Evolutionary conservation across 768 basidiomycete species (phyloP), one percentile per base, ranked within the genome.

Genomic region (Boletus speciosus): DNA sequence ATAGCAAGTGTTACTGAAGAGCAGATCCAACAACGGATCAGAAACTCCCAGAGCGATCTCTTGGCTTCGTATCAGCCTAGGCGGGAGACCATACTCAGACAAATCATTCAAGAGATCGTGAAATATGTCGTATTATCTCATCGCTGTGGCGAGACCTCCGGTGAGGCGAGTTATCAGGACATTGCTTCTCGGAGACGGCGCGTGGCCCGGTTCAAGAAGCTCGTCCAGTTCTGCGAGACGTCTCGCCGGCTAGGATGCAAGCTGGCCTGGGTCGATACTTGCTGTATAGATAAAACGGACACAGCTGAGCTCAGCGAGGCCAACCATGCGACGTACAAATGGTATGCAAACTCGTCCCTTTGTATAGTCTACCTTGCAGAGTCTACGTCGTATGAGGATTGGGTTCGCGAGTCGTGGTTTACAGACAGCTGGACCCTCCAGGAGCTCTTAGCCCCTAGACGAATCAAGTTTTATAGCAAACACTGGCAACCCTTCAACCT

Each of bases 91-190:
- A 15, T 44, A 6, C 36, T 56, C 44, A 47, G 31, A 34, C 34
- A 52, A 15, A 51, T 60, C 37, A 54, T 54, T 25, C 57, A 47
- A 42, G 48, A 51, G 11, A 37, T 49, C 5, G 38, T 59, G 3
- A 6, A 32, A 42, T 54, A 61, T 16, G 60, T 8, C 23, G 35
- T 58, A 12, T 27, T 62, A 25, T 61, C 60, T 23, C 60, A 61
- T 40, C 51, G 38, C 9, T 48, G 55, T 45, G 42, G 46, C 10
- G 29, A 29, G 29, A 29, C 8, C 8, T 7, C 29, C 29, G 1
- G 51, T 23, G 60, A 61, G 35, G 55, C 52, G 34, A 42, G 25
- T 4, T 58, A 32, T 34, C 47, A 40, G 9, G 51, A 55, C 14
- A 6, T 49, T 14, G 19, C 36, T 5, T 5, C 6, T 41, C 8